Percentiles rank a stretch among this genome's conserved stretches.
Evolutionary conservation across 768 basidiomycete species (phyloP).

Genomic region (Cystobasidiopsis lactophilus): DNA sequence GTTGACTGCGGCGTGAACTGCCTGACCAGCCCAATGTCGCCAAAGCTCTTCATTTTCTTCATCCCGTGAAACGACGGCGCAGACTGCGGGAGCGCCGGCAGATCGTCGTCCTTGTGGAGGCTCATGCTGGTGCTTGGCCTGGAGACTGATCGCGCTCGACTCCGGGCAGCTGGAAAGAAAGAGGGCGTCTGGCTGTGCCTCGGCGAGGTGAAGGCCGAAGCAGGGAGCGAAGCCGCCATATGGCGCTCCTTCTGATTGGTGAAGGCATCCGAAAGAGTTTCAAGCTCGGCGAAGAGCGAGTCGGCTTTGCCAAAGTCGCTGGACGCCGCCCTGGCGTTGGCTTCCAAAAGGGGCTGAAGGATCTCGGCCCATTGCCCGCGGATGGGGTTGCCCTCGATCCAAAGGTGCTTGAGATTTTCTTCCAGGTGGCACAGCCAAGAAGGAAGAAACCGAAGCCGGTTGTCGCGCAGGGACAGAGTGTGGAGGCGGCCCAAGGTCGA

Average conservation of each 20-base stretch:
- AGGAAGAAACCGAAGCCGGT: conserved; percentile 71
- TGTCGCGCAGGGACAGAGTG: conserved; percentile 68
- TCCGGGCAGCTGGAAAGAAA: neutral
- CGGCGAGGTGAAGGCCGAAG: too few species aligned
- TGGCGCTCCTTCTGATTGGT: too few species aligned
- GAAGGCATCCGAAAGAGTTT: too few species aligned
- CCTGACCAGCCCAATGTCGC: neutral
- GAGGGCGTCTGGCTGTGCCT: neutral
- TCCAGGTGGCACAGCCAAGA: conserved; percentile 83
- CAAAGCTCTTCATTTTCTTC: neutral
- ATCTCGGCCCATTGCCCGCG: conserved; percentile 79
- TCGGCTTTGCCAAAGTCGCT: too few species aligned
- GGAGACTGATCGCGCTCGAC: neutral
- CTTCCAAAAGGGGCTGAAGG: conserved; percentile 51
- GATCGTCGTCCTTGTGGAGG: conserved; percentile 1
- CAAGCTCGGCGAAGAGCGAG: too few species aligned
- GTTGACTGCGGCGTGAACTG: neutral
- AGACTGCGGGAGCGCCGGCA: too few species aligned
- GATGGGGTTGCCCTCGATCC: conserved; percentile 90
- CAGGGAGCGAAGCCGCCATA: too few species aligned
- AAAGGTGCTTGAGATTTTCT: conserved; percentile 50
- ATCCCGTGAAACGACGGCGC: neutral
- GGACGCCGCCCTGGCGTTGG: too few species aligned
- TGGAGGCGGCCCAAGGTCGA: conserved; percentile 56
- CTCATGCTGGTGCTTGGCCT: neutral